These are phyloP conservation scores for Macadamia tetraphylla DNA, from an alignment of 164 flowering plant species.

Conservation along the genomic window DNA sequence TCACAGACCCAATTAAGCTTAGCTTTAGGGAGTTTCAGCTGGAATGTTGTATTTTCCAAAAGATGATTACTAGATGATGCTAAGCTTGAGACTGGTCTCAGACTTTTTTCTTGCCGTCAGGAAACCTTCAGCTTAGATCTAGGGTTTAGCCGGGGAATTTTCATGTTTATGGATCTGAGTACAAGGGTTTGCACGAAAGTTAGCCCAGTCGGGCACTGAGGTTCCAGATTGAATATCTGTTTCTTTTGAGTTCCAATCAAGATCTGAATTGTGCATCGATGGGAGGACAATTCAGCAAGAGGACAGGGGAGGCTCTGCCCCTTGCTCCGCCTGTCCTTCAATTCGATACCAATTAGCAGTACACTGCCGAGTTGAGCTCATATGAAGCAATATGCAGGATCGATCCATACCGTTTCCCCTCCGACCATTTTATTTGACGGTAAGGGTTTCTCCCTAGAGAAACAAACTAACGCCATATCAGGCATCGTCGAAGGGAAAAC, in stretches of 20 bases:
- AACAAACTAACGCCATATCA: too few relatives aligned
- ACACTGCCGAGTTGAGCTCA: conserved; percentile 43
- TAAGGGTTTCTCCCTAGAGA: too few relatives aligned
- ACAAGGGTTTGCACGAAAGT: too few relatives aligned
- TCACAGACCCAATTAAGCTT: background rate
- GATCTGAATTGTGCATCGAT: conserved; percentile 7
- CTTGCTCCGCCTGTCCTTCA: conserved; percentile 8
- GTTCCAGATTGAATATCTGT: background rate
- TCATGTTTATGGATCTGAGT: too few relatives aligned
- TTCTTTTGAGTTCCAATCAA: background rate
- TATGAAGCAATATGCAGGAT: conserved; percentile 56
- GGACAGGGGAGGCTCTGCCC: conserved; percentile 11
- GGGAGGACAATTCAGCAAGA: conserved; percentile 28
- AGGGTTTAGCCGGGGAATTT: background rate
- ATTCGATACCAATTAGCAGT: conserved; percentile 10
- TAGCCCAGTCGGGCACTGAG: too few relatives aligned
- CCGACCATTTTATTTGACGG: too few relatives aligned
- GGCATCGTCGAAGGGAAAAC: too few relatives aligned
- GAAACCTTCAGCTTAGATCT: too few relatives aligned
- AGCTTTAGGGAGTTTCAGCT: background rate
- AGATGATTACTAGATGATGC: too few relatives aligned
- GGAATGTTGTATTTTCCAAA: background rate
- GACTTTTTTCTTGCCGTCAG: too few relatives aligned
- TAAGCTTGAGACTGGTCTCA: background rate
- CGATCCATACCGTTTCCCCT: conserved; percentile 28